phyloP scores from a whole-genome alignment of 768 basidiomycete genomes.

The Peribolospora baueri region DNA sequence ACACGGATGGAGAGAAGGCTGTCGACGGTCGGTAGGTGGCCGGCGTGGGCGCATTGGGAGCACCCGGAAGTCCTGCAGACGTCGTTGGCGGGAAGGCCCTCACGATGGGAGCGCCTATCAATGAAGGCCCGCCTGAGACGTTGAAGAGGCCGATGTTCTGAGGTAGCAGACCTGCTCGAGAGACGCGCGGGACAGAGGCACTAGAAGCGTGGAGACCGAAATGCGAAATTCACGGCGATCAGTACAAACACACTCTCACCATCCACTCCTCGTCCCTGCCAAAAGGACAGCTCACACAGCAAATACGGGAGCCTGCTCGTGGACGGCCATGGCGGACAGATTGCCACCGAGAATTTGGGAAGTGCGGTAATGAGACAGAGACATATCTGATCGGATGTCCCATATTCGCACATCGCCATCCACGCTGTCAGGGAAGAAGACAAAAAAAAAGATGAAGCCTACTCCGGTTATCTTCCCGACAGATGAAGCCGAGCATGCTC shows the following conservation, averaged over 20 bases:
- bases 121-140: constrained; percentile 23
- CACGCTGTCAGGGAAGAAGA: constrained; percentile 27
- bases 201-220: constrained; percentile 17
- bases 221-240: constrained; percentile 18
- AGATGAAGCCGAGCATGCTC: no score
- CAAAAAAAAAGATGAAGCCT: neutral
- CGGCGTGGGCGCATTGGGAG: constrained; percentile 29
- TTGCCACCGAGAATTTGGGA: constrained; percentile 47
- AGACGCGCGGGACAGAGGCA: constrained; percentile 19
- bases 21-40: constrained; percentile 16
- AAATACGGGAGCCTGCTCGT: constrained; percentile 57
- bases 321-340: constrained; percentile 63
- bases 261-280: neutral
- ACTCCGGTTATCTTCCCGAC: no score
- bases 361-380: constrained; percentile 12
- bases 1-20: constrained; percentile 12
- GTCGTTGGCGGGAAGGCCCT: neutral
- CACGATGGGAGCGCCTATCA: constrained; percentile 1
- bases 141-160: constrained; percentile 29
- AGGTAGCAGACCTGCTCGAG: constrained; percentile 30
- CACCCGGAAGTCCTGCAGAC: neutral
- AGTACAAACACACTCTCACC: neutral
- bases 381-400: constrained; percentile 38
- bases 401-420: constrained; percentile 78
- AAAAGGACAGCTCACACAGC: constrained; percentile 37